phyloP scores from a whole-genome alignment of 805 yeast species.

The Yarrowia sp. region DNA sequence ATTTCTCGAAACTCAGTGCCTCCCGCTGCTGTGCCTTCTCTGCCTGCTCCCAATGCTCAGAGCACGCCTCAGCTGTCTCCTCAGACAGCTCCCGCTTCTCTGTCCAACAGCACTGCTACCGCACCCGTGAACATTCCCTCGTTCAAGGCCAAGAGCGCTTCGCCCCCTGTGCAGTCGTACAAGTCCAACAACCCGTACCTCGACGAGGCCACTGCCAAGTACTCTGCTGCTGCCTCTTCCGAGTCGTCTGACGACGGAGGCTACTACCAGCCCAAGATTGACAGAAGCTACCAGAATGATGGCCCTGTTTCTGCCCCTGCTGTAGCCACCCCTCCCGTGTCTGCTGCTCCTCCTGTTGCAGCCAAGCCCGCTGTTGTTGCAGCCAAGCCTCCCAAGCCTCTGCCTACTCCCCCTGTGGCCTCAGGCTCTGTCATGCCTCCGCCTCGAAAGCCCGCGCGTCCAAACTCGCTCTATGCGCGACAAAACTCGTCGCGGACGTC shows the following conservation, averaged over 20 bases:
- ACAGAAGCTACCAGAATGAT: neutral
- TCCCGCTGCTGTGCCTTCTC: neutral
- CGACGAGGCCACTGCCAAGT: conserved; percentile 6
- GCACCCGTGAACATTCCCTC: conserved; percentile 9
- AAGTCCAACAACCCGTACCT: conserved; percentile 27
- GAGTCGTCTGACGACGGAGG: conserved; percentile 20
- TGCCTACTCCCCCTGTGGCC: neutral
- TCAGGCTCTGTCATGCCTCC: neutral
- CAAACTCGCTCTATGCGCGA: conserved; percentile 20
- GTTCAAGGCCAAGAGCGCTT: conserved; percentile 22
- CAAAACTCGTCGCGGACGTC: conserved; percentile 13
- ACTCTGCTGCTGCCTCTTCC: neutral
- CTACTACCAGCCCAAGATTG: conserved; percentile 7
- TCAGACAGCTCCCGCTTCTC: neutral
- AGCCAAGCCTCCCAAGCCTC: conserved; percentile 9
- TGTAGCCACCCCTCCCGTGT: neutral
- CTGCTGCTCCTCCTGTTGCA: neutral
- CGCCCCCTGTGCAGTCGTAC: conserved; percentile 27
- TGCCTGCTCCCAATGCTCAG: neutral
- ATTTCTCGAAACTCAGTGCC: conserved; percentile 20
- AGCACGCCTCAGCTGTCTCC: neutral
- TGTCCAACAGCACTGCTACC: neutral
- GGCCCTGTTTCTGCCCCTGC: neutral
- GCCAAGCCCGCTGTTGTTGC: no score
- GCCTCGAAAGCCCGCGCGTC: conserved; percentile 27